phyloP scores from a whole-genome alignment of 208 protist species.

The Wallacemonas sp. region DNA sequence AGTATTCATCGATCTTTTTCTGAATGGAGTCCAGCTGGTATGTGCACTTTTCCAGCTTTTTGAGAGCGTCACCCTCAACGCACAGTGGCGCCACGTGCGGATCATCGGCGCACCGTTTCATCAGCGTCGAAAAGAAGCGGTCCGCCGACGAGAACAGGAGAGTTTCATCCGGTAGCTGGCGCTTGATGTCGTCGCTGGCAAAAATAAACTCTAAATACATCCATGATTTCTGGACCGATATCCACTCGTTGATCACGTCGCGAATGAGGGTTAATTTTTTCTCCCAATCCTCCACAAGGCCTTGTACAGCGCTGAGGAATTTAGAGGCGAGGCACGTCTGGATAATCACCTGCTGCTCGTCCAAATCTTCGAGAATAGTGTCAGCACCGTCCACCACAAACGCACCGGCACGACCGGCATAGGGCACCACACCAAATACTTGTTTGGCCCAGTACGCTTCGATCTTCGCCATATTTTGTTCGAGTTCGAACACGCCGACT shows the following conservation, averaged over 20 bases:
- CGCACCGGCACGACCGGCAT: constrained; percentile 71
- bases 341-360: constrained; percentile 88
- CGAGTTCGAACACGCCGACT: constrained; percentile 86
- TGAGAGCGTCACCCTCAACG: constrained; percentile 67
- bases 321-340: constrained; percentile 87
- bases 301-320: constrained; percentile 63
- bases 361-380: constrained; percentile 84
- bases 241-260: constrained; percentile 92
- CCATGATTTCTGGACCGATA: constrained; percentile 94
- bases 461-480: constrained; percentile 85
- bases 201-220: constrained; percentile 99
- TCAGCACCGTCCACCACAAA: constrained; percentile 86
- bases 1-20: constrained; percentile 95
- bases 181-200: constrained; percentile 95
- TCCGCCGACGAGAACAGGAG: constrained; percentile 88
- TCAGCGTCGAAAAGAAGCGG: constrained; percentile 87
- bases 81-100: constrained; percentile 85
- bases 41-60: constrained; percentile 88
- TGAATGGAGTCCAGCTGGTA: constrained; percentile 92
- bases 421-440: constrained; percentile 61
- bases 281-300: constrained; percentile 81
- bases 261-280: constrained; percentile 71
- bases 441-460: constrained; percentile 69
- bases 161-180: constrained; percentile 89
- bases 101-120: constrained; percentile 67